Evolutionary conservation across 306 rosid species (phyloP), one percentile per base, ranked within the genome.

Genomic region (Crotalaria pallida): DNA sequence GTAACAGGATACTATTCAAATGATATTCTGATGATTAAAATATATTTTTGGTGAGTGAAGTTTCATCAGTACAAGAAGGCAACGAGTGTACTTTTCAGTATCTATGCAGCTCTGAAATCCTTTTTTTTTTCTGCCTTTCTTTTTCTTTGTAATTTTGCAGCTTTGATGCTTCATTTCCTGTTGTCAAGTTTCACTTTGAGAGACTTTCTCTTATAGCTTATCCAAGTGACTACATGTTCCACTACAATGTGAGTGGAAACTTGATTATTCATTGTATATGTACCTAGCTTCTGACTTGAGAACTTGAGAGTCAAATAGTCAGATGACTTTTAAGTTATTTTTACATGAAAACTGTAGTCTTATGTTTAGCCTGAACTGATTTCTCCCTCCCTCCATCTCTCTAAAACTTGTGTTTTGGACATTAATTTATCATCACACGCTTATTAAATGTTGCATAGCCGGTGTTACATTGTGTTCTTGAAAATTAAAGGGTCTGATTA

Each of bases 141-240:
- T 40, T 33, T 40, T 12, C 1, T 40, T 77, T 61, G 29, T 38
- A 31, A 44, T 58, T 72, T 52, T 83, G 83, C 96, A 94, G 97
- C 4, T 52, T 89, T 16, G 95, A 94, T 56, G 77, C 79, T 22
- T 88, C 77, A 61, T 94, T 94, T 83, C 97, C 99, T 10, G 19
- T 3, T 18, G 81, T 88, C 52, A 86, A 70, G 74, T 84, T 94
- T 59, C 55, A 47, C 64, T 94, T 94, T 55, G 84, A 73, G 36
- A 81, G 84, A 33, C 87, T 84, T 69, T 16, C 82, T 63, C 57
- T 94, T 71, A 70, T 38, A 22, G 82, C 69, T 29, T 80, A 86
- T 77, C 92, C 99, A 70, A 91, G 56, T 1, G 99, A 94, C 9
- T 94, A 94, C 74, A 67, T 94, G 26, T 94, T 94, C 77, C 56